phyloP scores from a whole-genome alignment of 1,284 basidiomycete genomes.

The Cryptococcus maquisensis region DNA sequence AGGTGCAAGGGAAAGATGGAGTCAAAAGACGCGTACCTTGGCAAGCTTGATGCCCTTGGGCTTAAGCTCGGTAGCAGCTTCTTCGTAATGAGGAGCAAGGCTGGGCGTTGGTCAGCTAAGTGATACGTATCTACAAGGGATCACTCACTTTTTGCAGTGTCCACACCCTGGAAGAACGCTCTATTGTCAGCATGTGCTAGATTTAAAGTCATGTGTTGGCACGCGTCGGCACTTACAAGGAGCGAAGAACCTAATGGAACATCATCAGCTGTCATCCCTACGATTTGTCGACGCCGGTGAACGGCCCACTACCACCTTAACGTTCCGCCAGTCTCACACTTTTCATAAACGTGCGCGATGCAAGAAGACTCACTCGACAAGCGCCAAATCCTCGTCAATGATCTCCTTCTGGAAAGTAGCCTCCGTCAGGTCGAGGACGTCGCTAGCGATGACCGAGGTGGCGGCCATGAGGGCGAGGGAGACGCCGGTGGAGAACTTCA shows the following conservation, averaged over 20 bases:
- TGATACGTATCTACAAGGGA: neutral
- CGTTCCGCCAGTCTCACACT: neutral
- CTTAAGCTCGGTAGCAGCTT: constrained; percentile 89
- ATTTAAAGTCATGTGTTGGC: neutral
- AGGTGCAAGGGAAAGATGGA: neutral
- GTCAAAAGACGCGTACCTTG: constrained; percentile 56
- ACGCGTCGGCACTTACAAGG: constrained; percentile 37
- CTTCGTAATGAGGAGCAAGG: constrained; percentile 89
- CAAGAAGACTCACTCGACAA: constrained; percentile 67
- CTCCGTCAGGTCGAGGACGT: constrained; percentile 73
- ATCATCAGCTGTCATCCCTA: neutral
- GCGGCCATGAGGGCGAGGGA: constrained; percentile 25
- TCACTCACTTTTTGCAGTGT: constrained; percentile 48
- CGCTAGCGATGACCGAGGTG: constrained; percentile 45
- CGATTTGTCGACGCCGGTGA: neutral
- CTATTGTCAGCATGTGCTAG: neutral
- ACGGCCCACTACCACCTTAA: neutral
- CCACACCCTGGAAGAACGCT: constrained; percentile 38
- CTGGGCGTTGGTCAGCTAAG: constrained; percentile 13
- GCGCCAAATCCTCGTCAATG: constrained; percentile 67
- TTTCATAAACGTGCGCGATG: neutral
- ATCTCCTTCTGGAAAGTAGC: constrained; percentile 68
- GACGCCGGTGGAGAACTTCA: constrained; percentile 9
- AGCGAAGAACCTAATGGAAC: constrained; percentile 38
- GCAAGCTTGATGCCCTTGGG: constrained; percentile 81